Evolutionary conservation across 2,329 filamentous ascomycete species (phyloP).

Genomic region (Hypoxylon rubiginosum): DNA sequence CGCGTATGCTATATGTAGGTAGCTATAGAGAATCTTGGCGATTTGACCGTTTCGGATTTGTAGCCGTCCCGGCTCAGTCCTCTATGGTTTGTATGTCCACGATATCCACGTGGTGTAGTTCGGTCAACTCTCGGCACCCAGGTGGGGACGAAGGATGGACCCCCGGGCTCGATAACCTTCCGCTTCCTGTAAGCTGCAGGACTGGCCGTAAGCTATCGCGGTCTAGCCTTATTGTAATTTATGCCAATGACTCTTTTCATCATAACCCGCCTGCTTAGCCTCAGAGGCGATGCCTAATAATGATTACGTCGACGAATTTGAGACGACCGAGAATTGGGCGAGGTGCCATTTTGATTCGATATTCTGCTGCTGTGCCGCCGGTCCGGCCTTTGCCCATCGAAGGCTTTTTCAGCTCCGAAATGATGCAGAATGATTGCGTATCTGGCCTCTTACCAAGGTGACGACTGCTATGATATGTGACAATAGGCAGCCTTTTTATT

Average conservation of each 20-base stretch:
- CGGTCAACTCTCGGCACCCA: constrained; percentile 2
- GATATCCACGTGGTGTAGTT: neutral
- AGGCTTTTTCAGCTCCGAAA: neutral
- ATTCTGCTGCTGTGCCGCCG: neutral
- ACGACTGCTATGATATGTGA: constrained; percentile 1
- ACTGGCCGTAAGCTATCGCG: neutral
- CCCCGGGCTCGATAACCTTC: neutral
- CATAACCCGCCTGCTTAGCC: constrained; percentile 8
- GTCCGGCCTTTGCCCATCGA: neutral
- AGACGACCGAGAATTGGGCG: constrained; percentile 21
- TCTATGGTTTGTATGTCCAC: too few species aligned
- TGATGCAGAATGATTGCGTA: neutral
- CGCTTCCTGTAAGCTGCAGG: too few species aligned
- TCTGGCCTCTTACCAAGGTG: neutral
- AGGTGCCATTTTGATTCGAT: neutral
- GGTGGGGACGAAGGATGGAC: neutral
- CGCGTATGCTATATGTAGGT: too few species aligned
- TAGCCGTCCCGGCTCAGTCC: neutral
- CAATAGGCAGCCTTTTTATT: too few species aligned
- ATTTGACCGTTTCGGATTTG: too few species aligned
- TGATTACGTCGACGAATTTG: neutral
- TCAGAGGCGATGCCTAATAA: neutral
- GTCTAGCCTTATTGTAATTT: neutral
- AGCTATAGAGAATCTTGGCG: too few species aligned
- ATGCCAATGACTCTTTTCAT: neutral